phyloP scores from a whole-genome alignment of 2,329 filamentous ascomycete genomes.

The Zarea fungicola region DNA sequence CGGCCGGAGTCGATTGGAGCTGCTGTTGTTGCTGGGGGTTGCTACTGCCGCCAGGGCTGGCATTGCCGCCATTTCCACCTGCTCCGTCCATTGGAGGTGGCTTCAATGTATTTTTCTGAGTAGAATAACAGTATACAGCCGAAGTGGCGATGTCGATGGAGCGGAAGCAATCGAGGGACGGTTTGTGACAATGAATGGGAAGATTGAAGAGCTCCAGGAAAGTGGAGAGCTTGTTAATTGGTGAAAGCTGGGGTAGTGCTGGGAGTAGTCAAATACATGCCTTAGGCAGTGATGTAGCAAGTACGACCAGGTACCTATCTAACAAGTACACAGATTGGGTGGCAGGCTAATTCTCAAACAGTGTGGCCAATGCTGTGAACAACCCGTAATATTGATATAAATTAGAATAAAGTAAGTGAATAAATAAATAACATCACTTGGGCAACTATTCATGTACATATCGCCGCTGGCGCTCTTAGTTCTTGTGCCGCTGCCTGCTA shows the following conservation, averaged over 20 bases:
- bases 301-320: too few species aligned
- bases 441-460: too few species aligned
- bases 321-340: too few species aligned
- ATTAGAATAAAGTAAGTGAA: too few species aligned
- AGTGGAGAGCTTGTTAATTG: constrained; percentile 1
- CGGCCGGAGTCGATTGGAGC: background rate
- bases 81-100: constrained; percentile 5
- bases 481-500: too few species aligned
- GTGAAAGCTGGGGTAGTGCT: background rate
- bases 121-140: background rate
- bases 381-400: too few species aligned
- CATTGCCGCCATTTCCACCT: background rate
- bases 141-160: background rate
- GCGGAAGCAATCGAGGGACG: background rate
- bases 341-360: too few species aligned
- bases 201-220: constrained; percentile 1
- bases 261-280: too few species aligned
- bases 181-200: constrained; percentile 3
- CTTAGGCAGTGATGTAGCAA: too few species aligned
- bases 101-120: background rate
- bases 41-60: background rate
- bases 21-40: constrained; percentile 2
- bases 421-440: too few species aligned
- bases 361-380: too few species aligned
- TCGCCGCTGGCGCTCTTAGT: too few species aligned